A percentile compares a stretch with the other conserved stretches of the same genome.
Conservation (phyloP, 1,139 yeast species). For the Dujonia santamariae region DNA sequence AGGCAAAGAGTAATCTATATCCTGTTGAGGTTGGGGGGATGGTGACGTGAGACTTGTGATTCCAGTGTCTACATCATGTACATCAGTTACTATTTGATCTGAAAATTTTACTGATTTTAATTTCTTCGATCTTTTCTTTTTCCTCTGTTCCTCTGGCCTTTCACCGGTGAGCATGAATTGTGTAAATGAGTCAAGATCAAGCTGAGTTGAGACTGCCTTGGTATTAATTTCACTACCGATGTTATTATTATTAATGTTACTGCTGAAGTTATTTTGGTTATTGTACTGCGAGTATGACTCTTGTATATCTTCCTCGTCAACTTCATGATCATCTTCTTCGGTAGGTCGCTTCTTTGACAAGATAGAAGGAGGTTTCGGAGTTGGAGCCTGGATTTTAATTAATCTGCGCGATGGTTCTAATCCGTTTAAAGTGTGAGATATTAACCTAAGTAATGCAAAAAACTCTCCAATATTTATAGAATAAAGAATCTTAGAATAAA, state of each 20-base stretch:
- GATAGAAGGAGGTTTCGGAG: constrained; percentile 70
- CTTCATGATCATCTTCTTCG: constrained; percentile 39
- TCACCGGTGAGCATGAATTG: constrained; percentile 73
- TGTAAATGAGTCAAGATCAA: constrained; percentile 73
- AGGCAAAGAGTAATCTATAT: constrained; percentile 60
- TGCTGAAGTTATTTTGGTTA: constrained; percentile 1
- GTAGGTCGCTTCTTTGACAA: constrained; percentile 51
- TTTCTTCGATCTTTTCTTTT: constrained; percentile 31
- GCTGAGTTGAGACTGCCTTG: constrained; percentile 18
- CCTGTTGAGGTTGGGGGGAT: constrained; percentile 18
- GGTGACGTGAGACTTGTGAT: constrained; percentile 24
- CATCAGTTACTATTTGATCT: constrained; percentile 53
- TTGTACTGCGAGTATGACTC: background rate
- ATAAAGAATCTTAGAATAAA: constrained; percentile 48
- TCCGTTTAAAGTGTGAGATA: constrained; percentile 55
- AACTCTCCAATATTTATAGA: constrained; percentile 72
- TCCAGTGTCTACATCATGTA: constrained; percentile 28
- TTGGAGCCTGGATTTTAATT: constrained; percentile 50
- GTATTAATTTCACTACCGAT: constrained; percentile 5
- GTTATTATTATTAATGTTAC: constrained; percentile 1
- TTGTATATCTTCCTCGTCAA: constrained; percentile 17
- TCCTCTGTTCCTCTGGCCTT: constrained; percentile 45
- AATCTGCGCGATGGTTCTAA: constrained; percentile 48
- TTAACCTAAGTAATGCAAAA: constrained; percentile 64
- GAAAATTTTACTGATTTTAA: constrained; percentile 68